Evolutionary conservation across 192 early-diverging fungal species (phyloP).

Genomic region (Hyaloraphidium curvatum): DNA sequence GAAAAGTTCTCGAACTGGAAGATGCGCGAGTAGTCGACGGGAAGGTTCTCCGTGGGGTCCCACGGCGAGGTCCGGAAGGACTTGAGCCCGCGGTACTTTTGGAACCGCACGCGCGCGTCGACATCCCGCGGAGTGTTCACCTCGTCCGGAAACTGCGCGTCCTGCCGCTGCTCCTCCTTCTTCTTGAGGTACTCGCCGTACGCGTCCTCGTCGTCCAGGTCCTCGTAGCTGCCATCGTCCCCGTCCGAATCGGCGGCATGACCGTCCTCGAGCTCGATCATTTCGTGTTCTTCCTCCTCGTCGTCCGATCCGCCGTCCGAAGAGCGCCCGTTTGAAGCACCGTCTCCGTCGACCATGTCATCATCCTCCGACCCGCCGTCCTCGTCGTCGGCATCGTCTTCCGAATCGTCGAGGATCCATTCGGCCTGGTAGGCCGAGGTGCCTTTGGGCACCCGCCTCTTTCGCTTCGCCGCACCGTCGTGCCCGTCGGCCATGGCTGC

Average conservation of each 20-base stretch:
- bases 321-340: no score
- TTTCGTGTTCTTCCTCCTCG: background rate
- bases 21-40: constrained; percentile 84
- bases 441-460: constrained; percentile 76
- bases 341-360: constrained; percentile 26
- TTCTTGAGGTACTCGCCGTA: constrained; percentile 34
- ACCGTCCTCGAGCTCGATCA: constrained; percentile 2
- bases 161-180: constrained; percentile 31
- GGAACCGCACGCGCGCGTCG: constrained; percentile 67
- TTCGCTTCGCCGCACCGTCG: constrained; percentile 19
- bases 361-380: constrained; percentile 18
- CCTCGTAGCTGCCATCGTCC: constrained; percentile 11
- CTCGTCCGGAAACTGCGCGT: constrained; percentile 89
- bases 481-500: constrained; percentile 6
- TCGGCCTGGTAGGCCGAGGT: constrained; percentile 94
- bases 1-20: constrained; percentile 88
- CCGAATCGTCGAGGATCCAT: constrained; percentile 79
- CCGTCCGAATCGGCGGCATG: constrained; percentile 19
- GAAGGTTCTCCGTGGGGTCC: constrained; percentile 97
- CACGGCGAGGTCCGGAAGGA: constrained; percentile 88
- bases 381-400: constrained; percentile 27
- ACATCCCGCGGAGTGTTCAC: constrained; percentile 81
- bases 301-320: no score
- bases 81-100: constrained; percentile 85
- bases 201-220: constrained; percentile 4